Evolutionary conservation across 116 monocot genomes (phyloP), one percentile per base, ranked within the genome.

Genomic region (Phalaenopsis hybrid): DNA sequence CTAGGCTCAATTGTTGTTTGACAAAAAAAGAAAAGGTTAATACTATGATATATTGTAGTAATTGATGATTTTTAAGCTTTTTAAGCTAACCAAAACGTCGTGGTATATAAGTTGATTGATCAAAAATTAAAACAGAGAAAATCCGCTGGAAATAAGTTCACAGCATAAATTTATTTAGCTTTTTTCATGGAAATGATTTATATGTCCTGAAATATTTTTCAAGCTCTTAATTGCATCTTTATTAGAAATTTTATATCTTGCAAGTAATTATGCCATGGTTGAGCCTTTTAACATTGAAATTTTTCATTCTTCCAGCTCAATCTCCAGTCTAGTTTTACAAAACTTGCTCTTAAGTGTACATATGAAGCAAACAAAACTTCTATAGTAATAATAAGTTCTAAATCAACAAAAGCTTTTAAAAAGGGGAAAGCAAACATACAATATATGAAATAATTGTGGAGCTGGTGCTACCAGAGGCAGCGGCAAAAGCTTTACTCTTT

Each of bases 401-500:
- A 34, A 72, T 72, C 72, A 72, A 45, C 73, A 10, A 52, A 18
- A 57, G 58, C 11, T 0, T 44, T 69, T 43, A 31, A 73, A 18
- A 69, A 82, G 37, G 3, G 78, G 75, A 72, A 18, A 74, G 44
- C 18, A 81, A 49, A 45, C 78, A 43, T 94, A 99, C 99, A 92
- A 99, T 73, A 83, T 89, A 81, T 80, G 93, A 88, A 77, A 99
- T 88, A 81, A 99, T 92, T 75, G 88, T 57, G 5, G 82, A 80
- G 65, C 87, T 95, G 44, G 95, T 85, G 70, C 82, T 73, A 76
- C 99, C 99, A 78, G 92, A 76, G 13, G 92, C 76, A 69, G 91
- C 99, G 81, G 88, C 82, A 83, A 99, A 99, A 57, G 94, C 99
- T 85, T 99, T 99, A 11, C 80, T 84, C 83, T 99, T 99, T 82